These are phyloP conservation scores for Rhodotorula sp. DNA, from an alignment of 1,284 basidiomycete genomes.

Conservation along the genomic window DNA sequence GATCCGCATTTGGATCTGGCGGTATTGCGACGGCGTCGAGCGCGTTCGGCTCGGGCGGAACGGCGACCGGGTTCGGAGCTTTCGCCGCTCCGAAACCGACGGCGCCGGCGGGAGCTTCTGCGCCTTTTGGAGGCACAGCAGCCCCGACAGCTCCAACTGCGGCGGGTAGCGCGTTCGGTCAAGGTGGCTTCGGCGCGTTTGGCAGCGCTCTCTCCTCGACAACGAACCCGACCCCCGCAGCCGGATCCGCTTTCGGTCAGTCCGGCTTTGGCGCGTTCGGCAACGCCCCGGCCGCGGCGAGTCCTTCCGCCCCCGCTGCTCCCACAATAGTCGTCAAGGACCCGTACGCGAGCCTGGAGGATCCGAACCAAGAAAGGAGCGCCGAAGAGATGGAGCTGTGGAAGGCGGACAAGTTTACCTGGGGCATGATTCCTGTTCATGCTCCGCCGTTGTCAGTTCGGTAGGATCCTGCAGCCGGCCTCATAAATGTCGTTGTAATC, in stretches of 20 bases:
- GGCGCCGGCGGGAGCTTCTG: conserved; percentile 46
- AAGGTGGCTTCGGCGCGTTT: conserved; percentile 29
- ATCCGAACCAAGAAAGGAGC: conserved; percentile 51
- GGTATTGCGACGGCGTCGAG: background rate
- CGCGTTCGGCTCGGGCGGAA: conserved; percentile 19
- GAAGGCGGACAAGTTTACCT: conserved; percentile 61
- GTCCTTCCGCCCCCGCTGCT: background rate
- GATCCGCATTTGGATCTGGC: conserved; percentile 12
- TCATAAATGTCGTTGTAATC: no score
- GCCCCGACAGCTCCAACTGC: conserved; percentile 42
- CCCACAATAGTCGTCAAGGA: conserved; percentile 13
- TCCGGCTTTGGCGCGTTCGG: conserved; percentile 45
- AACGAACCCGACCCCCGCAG: conserved; percentile 22
- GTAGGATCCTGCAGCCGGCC: conserved; percentile 41
- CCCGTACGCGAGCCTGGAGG: conserved; percentile 30
- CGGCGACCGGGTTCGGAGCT: conserved; percentile 21
- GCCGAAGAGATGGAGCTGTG: conserved; percentile 61
- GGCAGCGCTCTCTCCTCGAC: conserved; percentile 9
- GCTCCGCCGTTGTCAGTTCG: conserved; percentile 70
- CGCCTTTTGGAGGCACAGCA: conserved; percentile 42
- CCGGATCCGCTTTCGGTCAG: conserved; percentile 44
- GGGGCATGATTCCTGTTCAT: conserved; percentile 71
- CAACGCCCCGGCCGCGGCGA: conserved; percentile 11
- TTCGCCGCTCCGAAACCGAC: conserved; percentile 16
- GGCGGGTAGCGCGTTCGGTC: conserved; percentile 41